Percentiles rank a stretch among this genome's conserved stretches.
Conservation (phyloP, 176 grass and related monocot species). For the Oryza glaberrima region DNA sequence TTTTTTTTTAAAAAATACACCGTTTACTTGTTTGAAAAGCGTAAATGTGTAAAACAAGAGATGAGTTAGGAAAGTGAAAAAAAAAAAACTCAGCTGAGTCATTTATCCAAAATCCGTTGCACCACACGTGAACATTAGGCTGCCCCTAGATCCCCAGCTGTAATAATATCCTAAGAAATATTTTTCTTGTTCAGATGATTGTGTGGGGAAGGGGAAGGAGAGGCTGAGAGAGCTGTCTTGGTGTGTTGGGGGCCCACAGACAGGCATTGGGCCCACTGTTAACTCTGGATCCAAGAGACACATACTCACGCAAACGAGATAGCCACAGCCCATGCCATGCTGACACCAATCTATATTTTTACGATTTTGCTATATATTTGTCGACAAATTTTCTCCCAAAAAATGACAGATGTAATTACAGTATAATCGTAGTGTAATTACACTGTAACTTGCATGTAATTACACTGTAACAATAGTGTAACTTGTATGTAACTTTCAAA, state of each 20-base stretch:
- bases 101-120: not conserved
- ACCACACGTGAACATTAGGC: not conserved
- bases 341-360: not conserved
- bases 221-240: not conserved
- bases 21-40: no score
- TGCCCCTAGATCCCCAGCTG: not conserved
- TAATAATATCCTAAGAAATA: not conserved
- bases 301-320: conserved; percentile 38
- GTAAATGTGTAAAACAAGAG: no score
- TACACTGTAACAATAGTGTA: no score
- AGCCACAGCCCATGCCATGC: conserved; percentile 17
- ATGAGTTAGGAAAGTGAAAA: no score
- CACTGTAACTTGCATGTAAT: no score
- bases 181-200: not conserved
- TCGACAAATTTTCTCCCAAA: no score
- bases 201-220: not conserved
- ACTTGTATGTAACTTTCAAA: no score
- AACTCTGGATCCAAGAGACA: not conserved
- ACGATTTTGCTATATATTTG: no score
- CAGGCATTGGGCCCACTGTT: not conserved
- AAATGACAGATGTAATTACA: no score
- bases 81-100: no score
- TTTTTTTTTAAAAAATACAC: no score
- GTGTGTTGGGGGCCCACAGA: not conserved
- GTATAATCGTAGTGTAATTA: no score